Base-by-base conservation (phyloP, 345 rosid species). In the Acer campestre region DNA sequence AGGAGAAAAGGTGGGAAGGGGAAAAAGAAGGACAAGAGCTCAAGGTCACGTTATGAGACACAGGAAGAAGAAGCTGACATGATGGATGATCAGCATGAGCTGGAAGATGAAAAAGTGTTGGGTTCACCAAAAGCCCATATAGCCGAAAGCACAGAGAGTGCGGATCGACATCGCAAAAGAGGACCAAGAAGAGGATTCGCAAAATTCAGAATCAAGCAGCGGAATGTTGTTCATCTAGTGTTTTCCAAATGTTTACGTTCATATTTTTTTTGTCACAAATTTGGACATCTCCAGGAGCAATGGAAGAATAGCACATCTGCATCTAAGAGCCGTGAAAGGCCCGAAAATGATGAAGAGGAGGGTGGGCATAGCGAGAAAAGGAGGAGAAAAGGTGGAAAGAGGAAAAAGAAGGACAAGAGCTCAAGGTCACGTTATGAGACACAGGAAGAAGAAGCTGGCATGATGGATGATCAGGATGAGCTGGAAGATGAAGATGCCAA, bases 1-100 rank as follows among this genome's bases (percentile, higher is more conserved):
- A 89, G 93, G 79, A 94, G 91, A 84, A 93, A 89, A 86, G 91
- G 98, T 29, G 97, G 97, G 61, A 96, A 92, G 90, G 89, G 89
- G 84, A 89, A 94, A 87, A 94, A 68, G 91, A 96, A 94, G 90
- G 99, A 96, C 63, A 94, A 81, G 86, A 79, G 85, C 81, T 89
- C 94, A 44, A 95, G 83, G 89, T 89, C 91, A 12, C 90, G 73
- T 56, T 87, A 90, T 53, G 99, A 94, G 75, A 85, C 79, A 49
- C 95, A 89, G 77, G 97, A 91, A 77, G 96, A 91, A 77, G 98
- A 89, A 80, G 88, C 86, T 68, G 90, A 84, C 68, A 68, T 84
- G 83, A 84, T 87, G 85, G 97, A 89, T 86, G 92, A 89, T 79
- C 93, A 80, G 35, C 92, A 90, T 78, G 97, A 91, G 76, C 76